phyloP scores from a whole-genome alignment of 2,329 filamentous ascomycete species.

The Colletotrichum cereale region DNA sequence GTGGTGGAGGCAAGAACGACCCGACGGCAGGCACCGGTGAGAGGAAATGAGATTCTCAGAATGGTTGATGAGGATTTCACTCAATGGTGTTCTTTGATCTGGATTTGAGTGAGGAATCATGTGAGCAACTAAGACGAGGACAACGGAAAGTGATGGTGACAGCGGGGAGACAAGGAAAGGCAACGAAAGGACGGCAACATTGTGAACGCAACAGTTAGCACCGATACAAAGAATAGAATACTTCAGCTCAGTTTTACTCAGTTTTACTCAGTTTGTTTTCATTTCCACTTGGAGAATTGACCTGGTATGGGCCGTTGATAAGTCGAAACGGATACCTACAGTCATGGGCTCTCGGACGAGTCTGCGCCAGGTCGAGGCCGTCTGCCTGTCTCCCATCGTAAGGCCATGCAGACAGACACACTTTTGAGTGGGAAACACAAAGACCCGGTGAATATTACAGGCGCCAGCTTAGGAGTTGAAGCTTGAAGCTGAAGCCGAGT shows the following conservation, averaged over 20 bases:
- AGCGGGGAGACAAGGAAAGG: not conserved
- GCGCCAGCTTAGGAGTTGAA: not conserved
- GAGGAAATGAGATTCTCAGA: not conserved
- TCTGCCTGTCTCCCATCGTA: not conserved
- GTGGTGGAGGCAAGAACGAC: not conserved
- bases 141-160: not conserved
- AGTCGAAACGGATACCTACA: not conserved
- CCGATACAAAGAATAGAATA: too few species aligned
- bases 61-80: not conserved
- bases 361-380: not conserved
- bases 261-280: not conserved
- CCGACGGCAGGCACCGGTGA: not conserved
- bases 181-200: not conserved
- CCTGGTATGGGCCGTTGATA: not conserved
- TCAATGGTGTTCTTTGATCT: not conserved
- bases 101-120: not conserved
- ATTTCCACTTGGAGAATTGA: not conserved
- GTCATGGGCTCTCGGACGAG: not conserved
- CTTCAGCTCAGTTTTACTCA: too few species aligned
- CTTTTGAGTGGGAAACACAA: not conserved
- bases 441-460: not conserved
- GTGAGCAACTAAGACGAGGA: not conserved
- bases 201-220: not conserved
- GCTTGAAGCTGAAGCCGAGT: not conserved
- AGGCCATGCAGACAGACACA: not conserved